These are phyloP conservation scores for Fusarium austroafricanum DNA, from an alignment of 2,329 filamentous ascomycete species.

Conservation along the genomic window DNA sequence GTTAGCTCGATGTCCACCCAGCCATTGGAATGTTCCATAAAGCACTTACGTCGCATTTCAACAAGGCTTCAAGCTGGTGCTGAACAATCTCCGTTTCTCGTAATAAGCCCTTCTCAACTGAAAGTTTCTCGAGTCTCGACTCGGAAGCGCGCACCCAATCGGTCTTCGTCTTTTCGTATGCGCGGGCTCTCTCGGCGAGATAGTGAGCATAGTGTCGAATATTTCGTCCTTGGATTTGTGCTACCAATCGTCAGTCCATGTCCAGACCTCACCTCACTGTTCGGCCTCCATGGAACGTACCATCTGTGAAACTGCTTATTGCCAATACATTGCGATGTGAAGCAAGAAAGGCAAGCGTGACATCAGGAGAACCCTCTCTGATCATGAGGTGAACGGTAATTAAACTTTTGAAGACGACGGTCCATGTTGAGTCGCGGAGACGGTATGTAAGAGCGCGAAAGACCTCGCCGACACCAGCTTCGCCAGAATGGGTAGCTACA, in stretches of 20 bases:
- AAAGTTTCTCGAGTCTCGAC: conserved; percentile 83
- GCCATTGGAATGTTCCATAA: background rate
- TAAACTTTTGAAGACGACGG: conserved; percentile 97
- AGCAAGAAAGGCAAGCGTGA: conserved; percentile 85
- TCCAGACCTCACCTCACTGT: background rate
- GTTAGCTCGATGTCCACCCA: conserved; percentile 10
- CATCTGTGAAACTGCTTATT: conserved; percentile 91
- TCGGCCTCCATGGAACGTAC: conserved; percentile 63
- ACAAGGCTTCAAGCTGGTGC: conserved; percentile 82
- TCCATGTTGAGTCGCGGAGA: conserved; percentile 97
- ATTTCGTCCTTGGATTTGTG: conserved; percentile 93
- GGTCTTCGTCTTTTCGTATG: conserved; percentile 84
- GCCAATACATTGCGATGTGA: conserved; percentile 85
- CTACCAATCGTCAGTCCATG: conserved; percentile 58
- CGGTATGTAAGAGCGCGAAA: conserved; percentile 91
- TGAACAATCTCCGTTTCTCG: conserved; percentile 93
- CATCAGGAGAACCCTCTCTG: conserved; percentile 89
- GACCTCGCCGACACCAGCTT: conserved; percentile 94
- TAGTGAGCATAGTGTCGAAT: conserved; percentile 94
- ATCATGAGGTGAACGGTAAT: conserved; percentile 99
- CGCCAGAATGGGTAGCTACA: conserved; percentile 92
- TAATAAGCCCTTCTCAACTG: conserved; percentile 90
- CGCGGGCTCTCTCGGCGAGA: conserved; percentile 81
- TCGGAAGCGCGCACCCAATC: conserved; percentile 91
- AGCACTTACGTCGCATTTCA: conserved; percentile 85